These are phyloP conservation scores for Bothriochloa decipiens DNA, from an alignment of 176 grass and related monocot species.

Conservation along the genomic window DNA sequence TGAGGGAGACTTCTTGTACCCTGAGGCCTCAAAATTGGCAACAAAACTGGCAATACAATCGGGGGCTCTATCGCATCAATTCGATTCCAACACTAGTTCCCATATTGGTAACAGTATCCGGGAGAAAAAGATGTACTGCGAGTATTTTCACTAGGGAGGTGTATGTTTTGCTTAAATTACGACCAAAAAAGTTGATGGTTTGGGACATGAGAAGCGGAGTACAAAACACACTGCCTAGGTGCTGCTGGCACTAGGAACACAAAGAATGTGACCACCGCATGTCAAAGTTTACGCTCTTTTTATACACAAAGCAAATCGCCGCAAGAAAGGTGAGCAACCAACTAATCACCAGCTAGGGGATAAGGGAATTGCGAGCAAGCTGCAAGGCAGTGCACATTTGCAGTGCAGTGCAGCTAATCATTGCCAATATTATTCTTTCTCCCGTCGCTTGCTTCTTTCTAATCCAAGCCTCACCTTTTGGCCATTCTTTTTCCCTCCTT, in stretches of 20 bases:
- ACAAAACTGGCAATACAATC: background rate
- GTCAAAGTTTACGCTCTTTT: slow-evolving; percentile 34
- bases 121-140: too few relatives aligned
- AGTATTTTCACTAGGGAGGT: background rate
- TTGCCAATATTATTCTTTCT: slow-evolving; percentile 23
- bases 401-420: slow-evolving; percentile 36
- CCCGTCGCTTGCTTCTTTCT: slow-evolving; percentile 26
- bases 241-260: too few relatives aligned
- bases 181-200: slow-evolving; percentile 19
- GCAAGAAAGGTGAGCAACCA: slow-evolving; percentile 40
- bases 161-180: background rate
- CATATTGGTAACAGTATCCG: background rate
- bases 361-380: slow-evolving; percentile 4
- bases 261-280: slow-evolving; percentile 31
- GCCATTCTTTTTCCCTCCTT: background rate
- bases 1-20: background rate
- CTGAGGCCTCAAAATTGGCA: background rate
- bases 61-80: background rate
- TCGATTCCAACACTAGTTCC: background rate
- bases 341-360: slow-evolving; percentile 31
- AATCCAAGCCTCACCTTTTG: background rate
- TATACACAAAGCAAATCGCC: background rate
- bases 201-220: slow-evolving; percentile 13
- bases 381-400: slow-evolving; percentile 23
- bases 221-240: background rate